Evolutionary conservation across 345 rosid species (phyloP).

Genomic region (Salix caprea): DNA sequence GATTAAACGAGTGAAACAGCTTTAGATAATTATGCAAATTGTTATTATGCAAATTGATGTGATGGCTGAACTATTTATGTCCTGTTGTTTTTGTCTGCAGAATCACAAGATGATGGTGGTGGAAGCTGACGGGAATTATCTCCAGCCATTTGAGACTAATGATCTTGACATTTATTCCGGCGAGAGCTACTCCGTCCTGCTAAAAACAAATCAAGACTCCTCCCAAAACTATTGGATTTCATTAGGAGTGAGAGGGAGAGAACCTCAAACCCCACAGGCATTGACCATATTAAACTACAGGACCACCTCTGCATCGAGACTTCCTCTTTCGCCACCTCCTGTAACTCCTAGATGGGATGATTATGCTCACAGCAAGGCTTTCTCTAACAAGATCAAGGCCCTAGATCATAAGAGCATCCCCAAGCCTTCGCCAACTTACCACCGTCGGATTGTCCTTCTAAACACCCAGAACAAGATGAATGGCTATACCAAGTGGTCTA

Average conservation of each 20-base stretch:
- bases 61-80: neutral
- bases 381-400: constrained; percentile 36
- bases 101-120: constrained; percentile 69
- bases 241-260: constrained; percentile 56
- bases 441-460: constrained; percentile 50
- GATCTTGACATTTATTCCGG: constrained; percentile 75
- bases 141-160: constrained; percentile 52
- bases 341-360: constrained; percentile 70
- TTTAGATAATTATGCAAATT: too few species aligned
- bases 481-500: constrained; percentile 60
- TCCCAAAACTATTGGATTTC: constrained; percentile 57
- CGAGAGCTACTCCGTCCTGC: constrained; percentile 70
- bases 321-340: constrained; percentile 53
- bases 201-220: constrained; percentile 52
- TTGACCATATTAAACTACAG: constrained; percentile 53
- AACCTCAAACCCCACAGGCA: constrained; percentile 55
- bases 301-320: constrained; percentile 30
- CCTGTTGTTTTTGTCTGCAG: constrained; percentile 22
- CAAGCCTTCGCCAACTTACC: constrained; percentile 31
- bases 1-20: too few species aligned
- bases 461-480: constrained; percentile 62
- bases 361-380: constrained; percentile 40
- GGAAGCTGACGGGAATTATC: constrained; percentile 88
- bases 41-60: neutral
- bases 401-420: constrained; percentile 31